phyloP scores from a whole-genome alignment of 164 flowering plant species.

The Houttuynia cordata region DNA sequence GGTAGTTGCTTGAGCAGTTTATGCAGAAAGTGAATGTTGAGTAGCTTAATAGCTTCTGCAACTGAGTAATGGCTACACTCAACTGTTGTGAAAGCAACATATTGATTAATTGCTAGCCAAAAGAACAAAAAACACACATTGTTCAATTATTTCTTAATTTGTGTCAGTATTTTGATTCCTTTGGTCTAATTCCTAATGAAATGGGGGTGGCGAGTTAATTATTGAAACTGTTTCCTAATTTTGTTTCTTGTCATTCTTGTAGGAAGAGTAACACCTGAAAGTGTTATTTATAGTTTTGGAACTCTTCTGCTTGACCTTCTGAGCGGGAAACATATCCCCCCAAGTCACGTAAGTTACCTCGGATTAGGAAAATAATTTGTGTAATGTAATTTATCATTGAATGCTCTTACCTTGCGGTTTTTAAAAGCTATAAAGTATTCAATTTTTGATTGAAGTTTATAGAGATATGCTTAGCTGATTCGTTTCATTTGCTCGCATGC shows the following conservation, averaged over 20 bases:
- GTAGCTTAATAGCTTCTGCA: too few relatives aligned
- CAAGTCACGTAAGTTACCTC: conserved; percentile 82
- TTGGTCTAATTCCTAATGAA: too few relatives aligned
- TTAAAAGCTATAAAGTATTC: background rate
- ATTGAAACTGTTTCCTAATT: background rate
- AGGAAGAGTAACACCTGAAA: conserved; percentile 94
- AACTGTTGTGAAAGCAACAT: too few relatives aligned
- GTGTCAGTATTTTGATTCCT: too few relatives aligned
- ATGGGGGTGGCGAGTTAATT: background rate
- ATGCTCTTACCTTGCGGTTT: background rate
- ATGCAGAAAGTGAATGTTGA: too few relatives aligned
- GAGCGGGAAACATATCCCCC: conserved; percentile 97
- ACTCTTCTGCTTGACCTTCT: conserved; percentile 91
- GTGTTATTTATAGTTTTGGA: conserved; percentile 93
- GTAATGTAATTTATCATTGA: too few relatives aligned
- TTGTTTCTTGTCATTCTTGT: conserved; percentile 4
- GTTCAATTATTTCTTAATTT: too few relatives aligned
- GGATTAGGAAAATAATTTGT: too few relatives aligned
- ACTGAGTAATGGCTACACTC: too few relatives aligned
- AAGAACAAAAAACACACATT: too few relatives aligned
- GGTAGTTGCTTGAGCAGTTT: too few relatives aligned
- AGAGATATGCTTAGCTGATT: conserved; percentile 4
- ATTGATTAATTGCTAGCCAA: too few relatives aligned
- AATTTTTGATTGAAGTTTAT: background rate
- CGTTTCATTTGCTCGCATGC: conserved; percentile 10